These are phyloP conservation scores for Cyclanthera cordifolia DNA, from an alignment of 306 rosid species.

Conservation along the genomic window DNA sequence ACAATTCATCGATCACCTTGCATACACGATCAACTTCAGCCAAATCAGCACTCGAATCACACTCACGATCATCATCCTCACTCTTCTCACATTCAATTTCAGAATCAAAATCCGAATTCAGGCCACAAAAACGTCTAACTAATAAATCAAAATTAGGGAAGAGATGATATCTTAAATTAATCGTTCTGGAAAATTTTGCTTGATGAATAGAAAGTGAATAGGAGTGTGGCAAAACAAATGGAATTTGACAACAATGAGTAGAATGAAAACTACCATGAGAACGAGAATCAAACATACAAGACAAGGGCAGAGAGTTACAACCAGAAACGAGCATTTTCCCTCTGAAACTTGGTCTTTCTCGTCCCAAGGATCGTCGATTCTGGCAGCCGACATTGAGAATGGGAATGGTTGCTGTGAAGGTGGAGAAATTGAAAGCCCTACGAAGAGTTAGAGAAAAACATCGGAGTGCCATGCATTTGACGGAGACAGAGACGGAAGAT, in stretches of 20 bases:
- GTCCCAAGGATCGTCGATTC: slow-evolving; percentile 26
- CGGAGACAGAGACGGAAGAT: neutral
- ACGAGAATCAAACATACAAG: slow-evolving; percentile 65
- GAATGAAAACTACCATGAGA: slow-evolving; percentile 35
- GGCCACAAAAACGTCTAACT: slow-evolving; percentile 25
- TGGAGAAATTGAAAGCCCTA: slow-evolving; percentile 21
- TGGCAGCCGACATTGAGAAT: slow-evolving; percentile 36
- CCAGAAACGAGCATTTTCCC: slow-evolving; percentile 39
- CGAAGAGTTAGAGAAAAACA: slow-evolving; percentile 27
- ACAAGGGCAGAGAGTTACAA: slow-evolving; percentile 77
- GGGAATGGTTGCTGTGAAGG: slow-evolving; percentile 8
- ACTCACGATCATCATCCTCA: slow-evolving; percentile 12
- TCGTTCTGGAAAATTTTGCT: slow-evolving; percentile 21
- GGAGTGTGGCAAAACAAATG: slow-evolving; percentile 75
- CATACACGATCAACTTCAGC: slow-evolving; percentile 58
- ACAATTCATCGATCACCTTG: slow-evolving; percentile 83
- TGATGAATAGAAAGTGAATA: slow-evolving; percentile 47
- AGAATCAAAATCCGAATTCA: slow-evolving; percentile 19
- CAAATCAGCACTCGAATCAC: slow-evolving; percentile 32
- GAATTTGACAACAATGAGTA: slow-evolving; percentile 60
- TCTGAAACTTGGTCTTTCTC: slow-evolving; percentile 26
- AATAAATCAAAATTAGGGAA: slow-evolving; percentile 2
- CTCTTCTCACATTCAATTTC: slow-evolving; percentile 23
- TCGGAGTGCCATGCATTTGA: slow-evolving; percentile 40
- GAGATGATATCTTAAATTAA: neutral